These are phyloP conservation scores for Aspergillus avenaceus DNA, from an alignment of 495 filamentous ascomycete genomes.

Conservation along the genomic window DNA sequence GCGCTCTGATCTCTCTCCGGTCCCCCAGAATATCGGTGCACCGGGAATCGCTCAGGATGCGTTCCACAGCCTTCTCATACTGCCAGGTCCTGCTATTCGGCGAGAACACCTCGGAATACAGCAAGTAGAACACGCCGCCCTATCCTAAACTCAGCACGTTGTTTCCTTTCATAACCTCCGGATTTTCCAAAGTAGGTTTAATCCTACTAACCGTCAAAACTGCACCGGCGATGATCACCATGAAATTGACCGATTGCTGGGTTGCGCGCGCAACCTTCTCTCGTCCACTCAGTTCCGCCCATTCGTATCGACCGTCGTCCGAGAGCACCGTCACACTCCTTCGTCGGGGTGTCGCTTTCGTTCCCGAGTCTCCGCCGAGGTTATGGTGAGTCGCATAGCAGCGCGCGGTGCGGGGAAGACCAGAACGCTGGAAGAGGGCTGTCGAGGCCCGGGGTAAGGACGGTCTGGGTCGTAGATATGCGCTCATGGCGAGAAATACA, in stretches of 20 bases:
- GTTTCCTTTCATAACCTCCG: too few relatives aligned
- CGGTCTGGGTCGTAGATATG: slow-evolving; percentile 17
- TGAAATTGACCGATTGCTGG: slow-evolving; percentile 85
- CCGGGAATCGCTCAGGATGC: slow-evolving; percentile 65
- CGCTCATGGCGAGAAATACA: slow-evolving; percentile 19
- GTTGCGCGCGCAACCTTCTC: slow-evolving; percentile 86
- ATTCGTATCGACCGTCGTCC: slow-evolving; percentile 75
- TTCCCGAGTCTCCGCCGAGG: slow-evolving; percentile 24
- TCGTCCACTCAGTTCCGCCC: slow-evolving; percentile 64
- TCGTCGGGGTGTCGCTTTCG: slow-evolving; percentile 32
- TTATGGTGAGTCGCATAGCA: slow-evolving; percentile 54
- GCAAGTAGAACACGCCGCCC: slow-evolving; percentile 70
- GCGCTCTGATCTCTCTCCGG: slow-evolving; percentile 70
- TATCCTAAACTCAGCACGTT: slow-evolving; percentile 28
- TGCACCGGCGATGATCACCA: slow-evolving; percentile 69
- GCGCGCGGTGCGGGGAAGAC: slow-evolving; percentile 24
- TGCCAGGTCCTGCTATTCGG: slow-evolving; percentile 79
- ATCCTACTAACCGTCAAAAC: slow-evolving; percentile 59
- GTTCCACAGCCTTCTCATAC: slow-evolving; percentile 83
- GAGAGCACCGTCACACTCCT: slow-evolving; percentile 74
- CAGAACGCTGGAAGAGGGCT: slow-evolving; percentile 17
- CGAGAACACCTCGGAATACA: slow-evolving; percentile 85
- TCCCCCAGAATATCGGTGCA: slow-evolving; percentile 74
- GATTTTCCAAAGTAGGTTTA: too few relatives aligned
- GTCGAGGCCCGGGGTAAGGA: slow-evolving; percentile 10